Evolutionary conservation across 257 asterid genomes (phyloP).

Genomic region (Solanum paucissectum): DNA sequence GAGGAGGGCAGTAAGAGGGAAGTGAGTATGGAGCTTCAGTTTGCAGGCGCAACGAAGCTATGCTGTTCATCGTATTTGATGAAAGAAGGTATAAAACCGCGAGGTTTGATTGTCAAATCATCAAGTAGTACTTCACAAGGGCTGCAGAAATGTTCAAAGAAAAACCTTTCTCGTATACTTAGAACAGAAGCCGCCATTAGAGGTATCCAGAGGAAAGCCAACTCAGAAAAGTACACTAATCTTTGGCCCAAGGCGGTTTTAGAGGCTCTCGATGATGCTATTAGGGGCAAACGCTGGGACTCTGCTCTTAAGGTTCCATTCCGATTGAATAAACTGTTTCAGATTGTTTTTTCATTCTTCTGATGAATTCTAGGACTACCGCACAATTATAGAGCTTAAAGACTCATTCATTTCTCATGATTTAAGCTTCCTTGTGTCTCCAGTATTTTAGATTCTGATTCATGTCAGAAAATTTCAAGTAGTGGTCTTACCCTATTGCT

Average conservation of each 20-base stretch:
- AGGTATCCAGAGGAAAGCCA: conserved; percentile 57
- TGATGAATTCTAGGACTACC: neutral
- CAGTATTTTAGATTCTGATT: neutral
- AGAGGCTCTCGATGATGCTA: conserved; percentile 70
- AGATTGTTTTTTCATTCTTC: neutral
- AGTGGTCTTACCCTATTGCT: neutral
- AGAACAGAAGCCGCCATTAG: conserved; percentile 67
- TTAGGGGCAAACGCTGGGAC: conserved; percentile 57
- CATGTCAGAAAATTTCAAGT: neutral
- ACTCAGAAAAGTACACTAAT: conserved; percentile 60
- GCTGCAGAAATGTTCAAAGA: conserved; percentile 39
- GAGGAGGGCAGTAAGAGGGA: neutral
- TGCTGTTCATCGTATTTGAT: conserved; percentile 4
- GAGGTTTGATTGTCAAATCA: neutral
- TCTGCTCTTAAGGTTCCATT: conserved; percentile 71
- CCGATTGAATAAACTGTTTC: neutral
- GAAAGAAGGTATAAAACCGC: neutral
- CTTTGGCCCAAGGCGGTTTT: conserved; percentile 79
- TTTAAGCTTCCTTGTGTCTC: neutral
- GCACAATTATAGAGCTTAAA: neutral
- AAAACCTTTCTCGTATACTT: conserved; percentile 54
- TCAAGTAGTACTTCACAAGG: conserved; percentile 22
- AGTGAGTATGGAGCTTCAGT: conserved; percentile 49
- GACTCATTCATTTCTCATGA: neutral
- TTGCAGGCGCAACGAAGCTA: conserved; percentile 13